phyloP scores from a whole-genome alignment of 768 basidiomycete genomes.

The Pulveroboletus sp. region DNA sequence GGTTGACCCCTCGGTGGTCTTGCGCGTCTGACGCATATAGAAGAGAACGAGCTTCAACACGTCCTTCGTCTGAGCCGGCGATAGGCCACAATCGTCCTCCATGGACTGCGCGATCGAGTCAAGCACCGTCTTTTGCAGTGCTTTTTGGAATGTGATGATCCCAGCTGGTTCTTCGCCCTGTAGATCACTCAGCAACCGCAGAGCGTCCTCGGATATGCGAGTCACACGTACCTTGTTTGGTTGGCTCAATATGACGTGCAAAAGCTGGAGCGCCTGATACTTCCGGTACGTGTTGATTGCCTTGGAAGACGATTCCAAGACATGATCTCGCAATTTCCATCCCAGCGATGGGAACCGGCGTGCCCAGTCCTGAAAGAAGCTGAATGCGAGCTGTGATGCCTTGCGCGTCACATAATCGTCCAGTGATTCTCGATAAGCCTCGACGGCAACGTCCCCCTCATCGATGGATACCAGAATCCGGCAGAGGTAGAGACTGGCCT shows the following conservation, averaged over 20 bases:
- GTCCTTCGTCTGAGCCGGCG: slow-evolving; percentile 71
- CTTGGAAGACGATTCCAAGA: slow-evolving; percentile 53
- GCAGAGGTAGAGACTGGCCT: slow-evolving; percentile 67
- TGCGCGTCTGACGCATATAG: slow-evolving; percentile 56
- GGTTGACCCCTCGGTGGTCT: slow-evolving; percentile 39
- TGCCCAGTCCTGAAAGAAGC: slow-evolving; percentile 78
- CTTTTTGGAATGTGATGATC: slow-evolving; percentile 40
- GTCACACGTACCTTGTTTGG: slow-evolving; percentile 19
- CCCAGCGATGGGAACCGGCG: slow-evolving; percentile 58
- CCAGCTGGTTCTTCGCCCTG: slow-evolving; percentile 42
- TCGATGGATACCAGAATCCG: slow-evolving; percentile 43
- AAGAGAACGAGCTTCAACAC: slow-evolving; percentile 65
- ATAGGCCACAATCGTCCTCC: slow-evolving; percentile 43
- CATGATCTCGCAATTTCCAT: slow-evolving; percentile 58
- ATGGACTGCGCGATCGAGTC: slow-evolving; percentile 47
- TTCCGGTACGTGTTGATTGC: slow-evolving; percentile 76
- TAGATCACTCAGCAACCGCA: slow-evolving; percentile 8
- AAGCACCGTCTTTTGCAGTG: slow-evolving; percentile 47
- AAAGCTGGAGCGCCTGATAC: slow-evolving; percentile 67
- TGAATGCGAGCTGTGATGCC: slow-evolving; percentile 64
- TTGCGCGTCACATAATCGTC: slow-evolving; percentile 78
- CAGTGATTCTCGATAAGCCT: slow-evolving; percentile 63
- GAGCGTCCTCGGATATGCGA: neutral
- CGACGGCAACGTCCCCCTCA: slow-evolving; percentile 41
- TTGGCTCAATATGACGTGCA: slow-evolving; percentile 60